A percentile compares a stretch with the other conserved stretches of the same genome.
These are phyloP conservation scores for Corchorus capsularis DNA, from an alignment of 345 rosid genomes.

Conservation along the genomic window DNA sequence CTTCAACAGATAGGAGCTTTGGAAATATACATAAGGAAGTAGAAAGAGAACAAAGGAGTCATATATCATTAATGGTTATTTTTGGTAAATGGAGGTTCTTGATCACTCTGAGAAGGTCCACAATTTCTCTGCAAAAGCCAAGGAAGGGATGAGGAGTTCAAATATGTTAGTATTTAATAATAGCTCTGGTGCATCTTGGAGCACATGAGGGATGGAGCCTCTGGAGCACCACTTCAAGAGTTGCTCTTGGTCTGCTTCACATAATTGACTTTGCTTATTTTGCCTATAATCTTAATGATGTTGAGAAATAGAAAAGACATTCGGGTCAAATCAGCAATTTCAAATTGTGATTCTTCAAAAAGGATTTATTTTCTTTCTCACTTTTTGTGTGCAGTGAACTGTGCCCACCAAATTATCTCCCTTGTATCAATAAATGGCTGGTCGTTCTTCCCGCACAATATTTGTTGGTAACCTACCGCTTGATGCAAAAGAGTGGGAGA, in stretches of 20 bases:
- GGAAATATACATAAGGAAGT: constrained; percentile 13
- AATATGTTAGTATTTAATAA: neutral
- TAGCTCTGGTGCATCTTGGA: constrained; percentile 89
- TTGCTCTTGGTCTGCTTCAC: constrained; percentile 16
- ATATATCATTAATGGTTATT: constrained; percentile 1
- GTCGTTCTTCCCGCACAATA: constrained; percentile 11
- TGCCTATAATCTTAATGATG: constrained; percentile 2
- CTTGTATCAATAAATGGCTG: constrained; percentile 9
- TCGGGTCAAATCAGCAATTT: neutral
- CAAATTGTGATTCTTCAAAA: neutral
- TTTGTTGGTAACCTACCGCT: constrained; percentile 21
- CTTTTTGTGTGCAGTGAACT: constrained; percentile 7
- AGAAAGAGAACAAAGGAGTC: constrained; percentile 13
- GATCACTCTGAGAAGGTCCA: neutral
- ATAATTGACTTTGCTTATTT: constrained; percentile 4
- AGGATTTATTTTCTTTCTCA: neutral
- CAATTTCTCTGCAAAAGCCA: constrained; percentile 2
- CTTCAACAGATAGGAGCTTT: constrained; percentile 12
- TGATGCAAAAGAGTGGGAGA: constrained; percentile 22
- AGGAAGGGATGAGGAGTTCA: constrained; percentile 6
- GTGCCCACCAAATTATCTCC: neutral
- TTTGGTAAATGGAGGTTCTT: constrained; percentile 16
- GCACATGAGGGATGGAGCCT: constrained; percentile 81
- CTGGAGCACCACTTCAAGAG: constrained; percentile 53
- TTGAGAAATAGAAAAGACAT: neutral